Percentiles rank a stretch among this genome's conserved stretches.
These are phyloP conservation scores for Vanrija sp. DNA, from an alignment of 1,284 basidiomycete genomes.

Conservation along the genomic window DNA sequence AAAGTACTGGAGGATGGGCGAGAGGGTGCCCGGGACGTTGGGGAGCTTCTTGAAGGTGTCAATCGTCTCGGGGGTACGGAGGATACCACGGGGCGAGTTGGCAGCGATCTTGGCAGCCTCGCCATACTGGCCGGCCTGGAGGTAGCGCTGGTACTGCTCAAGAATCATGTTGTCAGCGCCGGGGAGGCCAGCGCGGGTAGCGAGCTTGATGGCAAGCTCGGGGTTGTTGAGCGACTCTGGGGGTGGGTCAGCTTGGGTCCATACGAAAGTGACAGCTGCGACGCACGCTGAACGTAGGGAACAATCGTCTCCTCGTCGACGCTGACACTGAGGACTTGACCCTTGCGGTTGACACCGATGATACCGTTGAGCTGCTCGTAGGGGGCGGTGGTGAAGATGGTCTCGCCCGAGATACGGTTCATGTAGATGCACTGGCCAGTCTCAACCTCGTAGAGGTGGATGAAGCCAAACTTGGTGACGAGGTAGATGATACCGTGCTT, in stretches of 20 bases:
- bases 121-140: conserved; percentile 81
- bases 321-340: conserved; percentile 94
- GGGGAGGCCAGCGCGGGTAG: conserved; percentile 92
- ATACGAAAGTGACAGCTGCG: too few species aligned
- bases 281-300: conserved; percentile 75
- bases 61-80: conserved; percentile 92
- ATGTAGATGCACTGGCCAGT: conserved; percentile 99
- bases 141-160: conserved; percentile 91
- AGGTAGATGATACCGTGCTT: conserved; percentile 97
- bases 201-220: conserved; percentile 96
- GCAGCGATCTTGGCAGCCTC: conserved; percentile 99
- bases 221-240: conserved; percentile 86
- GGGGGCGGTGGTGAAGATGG: conserved; percentile 97
- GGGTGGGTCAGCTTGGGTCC: conserved; percentile 16
- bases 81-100: conserved; percentile 92
- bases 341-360: conserved; percentile 99
- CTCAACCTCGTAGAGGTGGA: conserved; percentile 98
- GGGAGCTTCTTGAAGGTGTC: conserved; percentile 98
- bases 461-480: conserved; percentile 99
- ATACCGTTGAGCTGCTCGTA: conserved; percentile 93
- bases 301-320: conserved; percentile 96
- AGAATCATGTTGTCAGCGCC: conserved; percentile 97
- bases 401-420: conserved; percentile 99
- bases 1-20: conserved; percentile 97
- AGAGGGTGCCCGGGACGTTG: conserved; percentile 81